Evolutionary conservation across 768 basidiomycete genomes (phyloP).

Genomic region (Mycena rosella): DNA sequence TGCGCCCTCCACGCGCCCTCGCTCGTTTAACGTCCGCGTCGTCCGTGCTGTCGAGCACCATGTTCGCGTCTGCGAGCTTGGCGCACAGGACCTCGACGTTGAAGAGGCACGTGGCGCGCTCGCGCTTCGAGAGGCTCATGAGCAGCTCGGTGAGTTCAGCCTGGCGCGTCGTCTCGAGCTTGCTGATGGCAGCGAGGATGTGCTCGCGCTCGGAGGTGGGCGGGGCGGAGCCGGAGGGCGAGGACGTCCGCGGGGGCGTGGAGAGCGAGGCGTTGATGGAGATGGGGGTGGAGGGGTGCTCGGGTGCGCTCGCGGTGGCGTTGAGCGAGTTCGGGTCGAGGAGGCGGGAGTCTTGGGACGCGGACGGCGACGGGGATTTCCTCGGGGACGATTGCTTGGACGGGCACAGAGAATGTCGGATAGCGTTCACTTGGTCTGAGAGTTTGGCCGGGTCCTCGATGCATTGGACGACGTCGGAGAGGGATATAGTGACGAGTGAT

Average conservation of each 20-base stretch:
- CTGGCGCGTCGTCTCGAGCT: constrained; percentile 71
- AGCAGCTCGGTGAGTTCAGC: constrained; percentile 80
- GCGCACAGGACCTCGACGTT: constrained; percentile 82
- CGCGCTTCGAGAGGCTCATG: constrained; percentile 89
- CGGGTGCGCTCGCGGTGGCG: constrained; percentile 89
- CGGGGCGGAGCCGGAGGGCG: constrained; percentile 75
- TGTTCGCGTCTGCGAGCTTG: constrained; percentile 87
- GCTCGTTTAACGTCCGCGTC: too few relatives aligned
- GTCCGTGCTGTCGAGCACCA: constrained; percentile 82
- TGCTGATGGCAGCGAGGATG: constrained; percentile 74
- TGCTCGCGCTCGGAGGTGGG: constrained; percentile 80
- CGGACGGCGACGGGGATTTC: constrained; percentile 67
- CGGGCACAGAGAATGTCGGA: constrained; percentile 50
- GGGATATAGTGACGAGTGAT: constrained; percentile 74
- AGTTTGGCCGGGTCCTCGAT: constrained; percentile 80
- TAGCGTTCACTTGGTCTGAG: constrained; percentile 68
- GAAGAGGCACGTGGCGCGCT: constrained; percentile 92
- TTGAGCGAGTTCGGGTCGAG: constrained; percentile 72
- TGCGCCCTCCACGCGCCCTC: too few relatives aligned
- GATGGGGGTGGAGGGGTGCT: constrained; percentile 89
- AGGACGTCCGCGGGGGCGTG: constrained; percentile 87
- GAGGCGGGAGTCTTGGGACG: constrained; percentile 78
- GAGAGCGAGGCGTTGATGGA: constrained; percentile 82
- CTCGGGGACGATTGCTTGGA: constrained; percentile 56
- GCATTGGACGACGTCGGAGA: constrained; percentile 82